Percentiles rank a stretch among this genome's conserved stretches.
These are phyloP conservation scores for Sugiyamaella castrensis DNA, from an alignment of 1,139 yeast species.

Conservation along the genomic window DNA sequence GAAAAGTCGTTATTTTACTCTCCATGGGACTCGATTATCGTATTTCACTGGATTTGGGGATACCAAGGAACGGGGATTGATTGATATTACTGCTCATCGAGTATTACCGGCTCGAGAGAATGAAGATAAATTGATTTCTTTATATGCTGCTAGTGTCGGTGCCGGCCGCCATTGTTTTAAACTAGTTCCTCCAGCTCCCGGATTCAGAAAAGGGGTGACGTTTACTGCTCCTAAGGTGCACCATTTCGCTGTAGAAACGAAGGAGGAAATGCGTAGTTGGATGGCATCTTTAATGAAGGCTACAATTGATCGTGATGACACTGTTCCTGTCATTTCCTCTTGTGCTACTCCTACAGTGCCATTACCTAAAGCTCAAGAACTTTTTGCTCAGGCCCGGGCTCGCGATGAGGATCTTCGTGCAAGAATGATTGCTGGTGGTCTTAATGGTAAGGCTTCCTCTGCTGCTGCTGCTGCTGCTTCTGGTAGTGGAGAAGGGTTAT, in stretches of 20 bases:
- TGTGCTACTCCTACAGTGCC: conserved; percentile 94
- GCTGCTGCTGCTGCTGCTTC: conserved; percentile 1
- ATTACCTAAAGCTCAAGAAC: conserved; percentile 77
- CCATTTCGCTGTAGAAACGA: conserved; percentile 89
- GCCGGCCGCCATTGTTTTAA: conserved; percentile 91
- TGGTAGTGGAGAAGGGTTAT: background rate
- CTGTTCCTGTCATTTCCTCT: conserved; percentile 90
- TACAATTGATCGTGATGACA: conserved; percentile 91
- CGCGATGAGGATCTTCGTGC: conserved; percentile 32
- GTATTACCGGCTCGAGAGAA: conserved; percentile 75
- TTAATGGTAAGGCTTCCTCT: conserved; percentile 6
- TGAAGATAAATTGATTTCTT: conserved; percentile 73
- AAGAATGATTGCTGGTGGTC: conserved; percentile 31
- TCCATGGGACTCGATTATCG: conserved; percentile 90
- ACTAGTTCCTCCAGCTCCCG: conserved; percentile 96
- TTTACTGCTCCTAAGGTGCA: conserved; percentile 96
- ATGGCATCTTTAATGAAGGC: conserved; percentile 93
- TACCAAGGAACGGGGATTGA: conserved; percentile 81
- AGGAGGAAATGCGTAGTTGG: conserved; percentile 93
- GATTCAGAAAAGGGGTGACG: conserved; percentile 88
- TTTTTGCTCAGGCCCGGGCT: conserved; percentile 65
- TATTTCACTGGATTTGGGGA: conserved; percentile 82
- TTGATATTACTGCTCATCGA: conserved; percentile 92
- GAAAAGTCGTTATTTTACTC: conserved; percentile 84
- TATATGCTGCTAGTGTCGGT: conserved; percentile 91